These are phyloP conservation scores for Basidioascus undulatus DNA, from an alignment of 768 basidiomycete species.

Conservation along the genomic window DNA sequence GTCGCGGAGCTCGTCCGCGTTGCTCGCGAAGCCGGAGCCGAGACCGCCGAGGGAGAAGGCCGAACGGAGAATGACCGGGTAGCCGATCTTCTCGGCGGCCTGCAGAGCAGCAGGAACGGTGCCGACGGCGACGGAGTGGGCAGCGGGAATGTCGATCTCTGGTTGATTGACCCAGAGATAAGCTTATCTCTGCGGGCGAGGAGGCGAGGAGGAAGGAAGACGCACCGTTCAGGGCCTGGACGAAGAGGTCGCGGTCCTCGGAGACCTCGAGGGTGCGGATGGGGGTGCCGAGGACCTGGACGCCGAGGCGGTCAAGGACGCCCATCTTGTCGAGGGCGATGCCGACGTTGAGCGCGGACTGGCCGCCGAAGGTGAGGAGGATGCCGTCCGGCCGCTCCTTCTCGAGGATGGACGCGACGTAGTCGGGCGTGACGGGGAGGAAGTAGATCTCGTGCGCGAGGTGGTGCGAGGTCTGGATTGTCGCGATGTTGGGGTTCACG, in stretches of 20 bases:
- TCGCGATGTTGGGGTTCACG: slow-evolving; percentile 97
- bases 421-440: slow-evolving; percentile 82
- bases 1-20: slow-evolving; percentile 82
- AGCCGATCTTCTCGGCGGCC: slow-evolving; percentile 77
- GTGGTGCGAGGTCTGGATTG: slow-evolving; percentile 97
- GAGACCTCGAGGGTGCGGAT: slow-evolving; percentile 84
- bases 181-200: background rate
- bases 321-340: slow-evolving; percentile 94
- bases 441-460: slow-evolving; percentile 94
- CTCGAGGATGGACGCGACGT: slow-evolving; percentile 95
- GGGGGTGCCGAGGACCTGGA: slow-evolving; percentile 83
- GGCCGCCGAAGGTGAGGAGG: slow-evolving; percentile 90
- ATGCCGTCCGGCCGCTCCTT: slow-evolving; percentile 96
- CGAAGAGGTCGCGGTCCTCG: slow-evolving; percentile 91
- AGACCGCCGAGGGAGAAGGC: slow-evolving; percentile 96
- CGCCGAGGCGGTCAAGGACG: slow-evolving; percentile 68
- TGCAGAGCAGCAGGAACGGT: slow-evolving; percentile 73
- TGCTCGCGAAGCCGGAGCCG: slow-evolving; percentile 89
- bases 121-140: slow-evolving; percentile 90
- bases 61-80: slow-evolving; percentile 83
- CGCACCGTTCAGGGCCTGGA: slow-evolving; percentile 80
- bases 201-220: background rate
- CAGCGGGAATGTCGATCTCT: slow-evolving; percentile 95
- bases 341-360: slow-evolving; percentile 92
- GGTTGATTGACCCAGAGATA: background rate